Evolutionary conservation across 306 rosid genomes (phyloP).

Genomic region (Trifolium fragiferum): DNA sequence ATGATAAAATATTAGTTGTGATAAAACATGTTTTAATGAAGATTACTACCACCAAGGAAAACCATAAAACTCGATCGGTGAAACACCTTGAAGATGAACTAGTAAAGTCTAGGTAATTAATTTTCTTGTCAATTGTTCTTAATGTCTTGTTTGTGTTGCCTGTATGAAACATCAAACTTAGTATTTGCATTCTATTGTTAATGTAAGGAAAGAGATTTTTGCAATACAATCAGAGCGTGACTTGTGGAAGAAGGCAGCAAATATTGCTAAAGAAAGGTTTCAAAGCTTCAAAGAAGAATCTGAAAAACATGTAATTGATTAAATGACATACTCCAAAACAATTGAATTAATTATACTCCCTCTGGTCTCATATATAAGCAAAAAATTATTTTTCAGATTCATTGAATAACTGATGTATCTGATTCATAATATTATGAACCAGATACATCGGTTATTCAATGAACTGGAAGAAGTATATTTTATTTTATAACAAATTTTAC

Average conservation of each 20-base stretch:
- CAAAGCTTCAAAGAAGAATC: slow-evolving; percentile 36
- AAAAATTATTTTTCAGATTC: no score
- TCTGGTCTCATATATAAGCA: no score
- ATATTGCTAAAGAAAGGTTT: slow-evolving; percentile 27
- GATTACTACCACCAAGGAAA: slow-evolving; percentile 25
- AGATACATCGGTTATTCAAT: no score
- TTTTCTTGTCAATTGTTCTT: background rate
- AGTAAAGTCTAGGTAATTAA: slow-evolving; percentile 43
- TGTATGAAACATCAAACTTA: background rate
- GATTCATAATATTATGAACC: no score
- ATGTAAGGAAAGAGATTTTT: slow-evolving; percentile 41
- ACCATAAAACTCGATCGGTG: background rate
- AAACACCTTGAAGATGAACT: slow-evolving; percentile 37
- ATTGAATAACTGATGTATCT: no score
- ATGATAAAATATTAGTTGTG: slow-evolving; percentile 23
- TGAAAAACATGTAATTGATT: slow-evolving; percentile 41
- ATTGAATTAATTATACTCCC: background rate
- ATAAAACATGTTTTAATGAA: slow-evolving; percentile 29
- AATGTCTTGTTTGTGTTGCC: background rate
- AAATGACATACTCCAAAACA: background rate
- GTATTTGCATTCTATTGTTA: background rate
- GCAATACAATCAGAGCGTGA: slow-evolving; percentile 37
- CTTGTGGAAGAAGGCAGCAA: slow-evolving; percentile 35
- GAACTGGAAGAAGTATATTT: no score
- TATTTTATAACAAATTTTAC: slow-evolving; percentile 4